Conservation (phyloP, 2,329 filamentous ascomycete genomes). For the Pestalotiopsis sp. region DNA sequence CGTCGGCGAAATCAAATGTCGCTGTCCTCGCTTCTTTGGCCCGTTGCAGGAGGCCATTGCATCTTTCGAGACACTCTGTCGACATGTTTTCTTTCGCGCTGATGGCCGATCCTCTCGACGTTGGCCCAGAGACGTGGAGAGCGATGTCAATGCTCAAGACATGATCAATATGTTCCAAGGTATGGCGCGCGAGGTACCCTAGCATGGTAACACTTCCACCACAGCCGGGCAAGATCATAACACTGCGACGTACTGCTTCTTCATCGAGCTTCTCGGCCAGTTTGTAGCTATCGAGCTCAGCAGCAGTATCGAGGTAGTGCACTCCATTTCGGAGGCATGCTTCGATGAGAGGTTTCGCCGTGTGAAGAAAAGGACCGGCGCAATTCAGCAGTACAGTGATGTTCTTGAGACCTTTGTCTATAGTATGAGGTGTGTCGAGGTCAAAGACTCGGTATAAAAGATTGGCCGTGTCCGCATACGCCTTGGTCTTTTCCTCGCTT, state of each 20-base stretch:
- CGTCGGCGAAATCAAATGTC: conserved; percentile 24
- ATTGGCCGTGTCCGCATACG: background rate
- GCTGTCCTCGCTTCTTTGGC: background rate
- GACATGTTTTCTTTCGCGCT: conserved; percentile 15
- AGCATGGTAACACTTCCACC: conserved; percentile 26
- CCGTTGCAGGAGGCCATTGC: conserved; percentile 1
- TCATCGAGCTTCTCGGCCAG: conserved; percentile 12
- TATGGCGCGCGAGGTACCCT: conserved; percentile 19
- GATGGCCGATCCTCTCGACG: conserved; percentile 23
- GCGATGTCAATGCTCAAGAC: conserved; percentile 21
- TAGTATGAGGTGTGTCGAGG: background rate
- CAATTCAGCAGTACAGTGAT: conserved; percentile 23
- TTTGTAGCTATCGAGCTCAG: conserved; percentile 24
- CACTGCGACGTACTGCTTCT: conserved; percentile 14
- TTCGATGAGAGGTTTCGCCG: conserved; percentile 20
- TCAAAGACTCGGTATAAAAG: conserved; percentile 16
- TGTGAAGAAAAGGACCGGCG: conserved; percentile 23
- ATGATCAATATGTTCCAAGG: background rate
- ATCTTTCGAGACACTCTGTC: conserved; percentile 8
- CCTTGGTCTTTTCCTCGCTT: background rate
- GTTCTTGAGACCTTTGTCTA: conserved; percentile 8
- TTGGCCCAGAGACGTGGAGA: conserved; percentile 21
- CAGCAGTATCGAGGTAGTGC: conserved; percentile 26
- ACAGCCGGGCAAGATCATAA: conserved; percentile 26
- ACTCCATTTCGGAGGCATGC: conserved; percentile 20